These are phyloP conservation scores for Sphaerulina vaccinii DNA, from an alignment of 2,329 filamentous ascomycete species.

Conservation along the genomic window DNA sequence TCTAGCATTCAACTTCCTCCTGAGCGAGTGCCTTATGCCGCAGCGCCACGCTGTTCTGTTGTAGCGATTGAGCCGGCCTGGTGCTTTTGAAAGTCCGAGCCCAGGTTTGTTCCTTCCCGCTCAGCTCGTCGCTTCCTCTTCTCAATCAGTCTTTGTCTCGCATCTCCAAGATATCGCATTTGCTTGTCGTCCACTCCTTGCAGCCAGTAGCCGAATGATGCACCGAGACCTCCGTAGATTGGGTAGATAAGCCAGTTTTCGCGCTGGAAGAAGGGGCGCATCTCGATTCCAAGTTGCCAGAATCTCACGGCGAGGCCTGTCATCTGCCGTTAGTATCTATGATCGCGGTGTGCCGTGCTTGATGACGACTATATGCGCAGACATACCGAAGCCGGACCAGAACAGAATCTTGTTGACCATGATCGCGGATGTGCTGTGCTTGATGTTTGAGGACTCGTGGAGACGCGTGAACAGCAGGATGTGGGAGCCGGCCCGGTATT, in stretches of 20 bases:
- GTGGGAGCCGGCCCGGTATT: slow-evolving; percentile 14
- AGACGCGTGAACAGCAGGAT: background rate
- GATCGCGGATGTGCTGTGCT: slow-evolving; percentile 24
- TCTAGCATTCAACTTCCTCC: background rate
- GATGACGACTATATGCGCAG: background rate
- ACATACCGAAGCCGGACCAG: slow-evolving; percentile 85
- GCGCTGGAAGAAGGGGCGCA: slow-evolving; percentile 88
- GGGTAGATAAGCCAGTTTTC: slow-evolving; percentile 89
- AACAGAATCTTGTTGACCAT: slow-evolving; percentile 66
- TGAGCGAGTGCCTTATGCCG: background rate
- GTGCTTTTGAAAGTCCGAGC: slow-evolving; percentile 34
- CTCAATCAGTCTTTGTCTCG: slow-evolving; percentile 78
- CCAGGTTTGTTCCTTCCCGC: slow-evolving; percentile 50
- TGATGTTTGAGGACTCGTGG: background rate
- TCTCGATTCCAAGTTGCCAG: slow-evolving; percentile 98
- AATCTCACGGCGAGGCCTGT: slow-evolving; percentile 85
- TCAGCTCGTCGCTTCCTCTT: slow-evolving; percentile 80
- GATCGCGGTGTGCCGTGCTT: background rate
- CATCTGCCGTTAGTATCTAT: slow-evolving; percentile 7
- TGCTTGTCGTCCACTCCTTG: slow-evolving; percentile 85
- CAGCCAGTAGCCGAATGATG: slow-evolving; percentile 95
- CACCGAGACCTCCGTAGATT: slow-evolving; percentile 79
- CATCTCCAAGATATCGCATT: slow-evolving; percentile 70
- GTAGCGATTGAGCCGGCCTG: slow-evolving; percentile 29
- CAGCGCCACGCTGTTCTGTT: slow-evolving; percentile 8